phyloP scores from a whole-genome alignment of 345 rosid species.

The Cardamine chenopodiifolia region DNA sequence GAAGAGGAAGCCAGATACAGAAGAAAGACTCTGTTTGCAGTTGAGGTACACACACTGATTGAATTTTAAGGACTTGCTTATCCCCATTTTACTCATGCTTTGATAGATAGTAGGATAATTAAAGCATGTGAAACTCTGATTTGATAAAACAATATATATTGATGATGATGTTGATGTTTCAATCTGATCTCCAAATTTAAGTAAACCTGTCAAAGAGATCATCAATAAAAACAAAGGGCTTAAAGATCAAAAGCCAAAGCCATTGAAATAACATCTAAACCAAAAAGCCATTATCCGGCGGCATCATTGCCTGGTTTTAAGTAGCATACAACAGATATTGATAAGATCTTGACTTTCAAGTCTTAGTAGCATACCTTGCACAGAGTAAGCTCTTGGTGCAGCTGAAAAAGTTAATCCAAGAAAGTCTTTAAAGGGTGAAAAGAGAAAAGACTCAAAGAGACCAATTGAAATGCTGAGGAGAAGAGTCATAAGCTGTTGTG shows the following conservation, averaged over 20 bases:
- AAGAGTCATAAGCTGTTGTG: slow-evolving; percentile 54
- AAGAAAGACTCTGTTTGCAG: slow-evolving; percentile 9
- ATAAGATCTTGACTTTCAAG: slow-evolving; percentile 23
- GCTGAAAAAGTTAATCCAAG: neutral
- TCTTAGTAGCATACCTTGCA: slow-evolving; percentile 24
- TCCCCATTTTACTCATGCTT: slow-evolving; percentile 20
- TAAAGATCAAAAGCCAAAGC: slow-evolving; percentile 20
- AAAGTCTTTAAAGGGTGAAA: slow-evolving; percentile 13
- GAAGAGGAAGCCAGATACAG: slow-evolving; percentile 22
- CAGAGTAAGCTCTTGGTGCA: slow-evolving; percentile 26
- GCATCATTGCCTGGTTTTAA: slow-evolving; percentile 26
- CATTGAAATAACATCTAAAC: slow-evolving; percentile 15
- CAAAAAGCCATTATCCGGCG: neutral
- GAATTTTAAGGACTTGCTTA: slow-evolving; percentile 5
- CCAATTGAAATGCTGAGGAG: slow-evolving; percentile 62
- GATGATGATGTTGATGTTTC: slow-evolving; percentile 10
- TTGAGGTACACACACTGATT: slow-evolving; percentile 11
- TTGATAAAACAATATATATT: neutral
- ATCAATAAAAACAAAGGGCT: neutral
- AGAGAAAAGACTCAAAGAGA: slow-evolving; percentile 50
- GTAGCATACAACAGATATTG: neutral
- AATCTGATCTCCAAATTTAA: neutral
- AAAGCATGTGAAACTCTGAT: slow-evolving; percentile 32
- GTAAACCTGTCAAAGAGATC: neutral
- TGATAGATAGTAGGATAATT: slow-evolving; percentile 26